Percentiles rank a stretch among this genome's conserved stretches.
Conservation (phyloP, 371 early-diverging fungal species). For the Haplosporangium sp. region DNA sequence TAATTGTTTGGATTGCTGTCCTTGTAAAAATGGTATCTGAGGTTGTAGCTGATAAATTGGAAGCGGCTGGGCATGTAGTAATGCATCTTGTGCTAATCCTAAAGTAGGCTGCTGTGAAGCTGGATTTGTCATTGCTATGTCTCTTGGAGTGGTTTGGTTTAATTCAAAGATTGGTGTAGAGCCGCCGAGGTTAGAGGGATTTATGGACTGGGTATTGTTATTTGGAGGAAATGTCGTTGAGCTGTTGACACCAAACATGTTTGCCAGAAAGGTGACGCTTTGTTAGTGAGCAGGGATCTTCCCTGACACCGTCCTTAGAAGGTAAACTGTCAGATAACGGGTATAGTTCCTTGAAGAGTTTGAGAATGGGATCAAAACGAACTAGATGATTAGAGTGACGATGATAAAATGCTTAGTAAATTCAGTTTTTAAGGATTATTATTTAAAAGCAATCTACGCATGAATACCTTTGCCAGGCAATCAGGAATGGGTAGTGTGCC, state of each 20-base stretch:
- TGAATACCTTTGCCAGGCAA: too few species aligned
- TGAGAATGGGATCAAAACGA: too few species aligned
- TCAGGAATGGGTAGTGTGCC: too few species aligned
- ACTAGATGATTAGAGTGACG: too few species aligned
- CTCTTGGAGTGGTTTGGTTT: conserved; percentile 5
- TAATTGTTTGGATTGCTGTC: conserved; percentile 18
- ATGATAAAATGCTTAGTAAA: too few species aligned
- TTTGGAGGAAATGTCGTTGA: background rate
- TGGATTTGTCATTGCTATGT: conserved; percentile 7
- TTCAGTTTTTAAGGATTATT: too few species aligned
- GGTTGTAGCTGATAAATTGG: conserved; percentile 15
- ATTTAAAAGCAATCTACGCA: too few species aligned
- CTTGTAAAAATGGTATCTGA: background rate
- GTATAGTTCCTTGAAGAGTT: background rate
- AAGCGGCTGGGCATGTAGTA: conserved; percentile 14
- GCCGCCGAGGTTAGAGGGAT: background rate
- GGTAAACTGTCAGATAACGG: too few species aligned
- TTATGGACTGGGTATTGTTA: background rate
- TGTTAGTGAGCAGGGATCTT: conserved; percentile 5
- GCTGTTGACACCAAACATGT: conserved; percentile 19
- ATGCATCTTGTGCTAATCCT: background rate
- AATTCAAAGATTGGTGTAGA: conserved; percentile 1
- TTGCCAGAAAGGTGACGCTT: background rate
- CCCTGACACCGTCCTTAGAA: background rate
- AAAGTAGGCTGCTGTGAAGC: background rate